Base-by-base conservation (phyloP, 2,329 filamentous ascomycete genomes). In the Botrytis elliptica region DNA sequence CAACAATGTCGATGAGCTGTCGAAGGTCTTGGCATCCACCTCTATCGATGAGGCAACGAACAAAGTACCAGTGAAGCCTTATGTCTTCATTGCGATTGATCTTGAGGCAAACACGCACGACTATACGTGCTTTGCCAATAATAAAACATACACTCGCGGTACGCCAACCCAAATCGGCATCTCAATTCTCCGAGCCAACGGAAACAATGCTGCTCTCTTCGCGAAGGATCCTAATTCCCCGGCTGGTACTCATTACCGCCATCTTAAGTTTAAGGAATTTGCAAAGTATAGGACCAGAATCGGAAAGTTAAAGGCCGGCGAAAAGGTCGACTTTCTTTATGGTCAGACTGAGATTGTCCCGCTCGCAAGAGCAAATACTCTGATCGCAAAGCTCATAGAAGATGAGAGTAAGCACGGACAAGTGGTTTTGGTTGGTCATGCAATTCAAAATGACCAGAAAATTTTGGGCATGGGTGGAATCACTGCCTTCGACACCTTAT, bases 131-230 rank as follows among this genome's bases (percentile, higher is more conserved):
- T 57, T 16, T 18, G 20, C 29, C 0, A 46, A 29, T 2, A 44
- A 44, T 4, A 9, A 29, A 3, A 22, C 12, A 0, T 49, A 36
- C 5, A 25, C 65, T 1, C 33, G 66, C 3, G n/a, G 36, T 3
- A 72, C 42, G 16, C 52, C 63, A 7, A 72, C 71, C 14, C 64
- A 72, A 20, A 59, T 72, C 3, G 71, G 71, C 10, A 60, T 72
- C 0, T 46, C 40, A 2, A 40, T 60, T 12, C 40, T 72, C 9
- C 55, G 49, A 0, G 70, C 46, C 8, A 62, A 36, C 3, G 52
- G 52, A 3, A 16, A 68, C 10, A 69, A 40, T 4, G 42, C 18
- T 9, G 38, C 3, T 0, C 60, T 72, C 14, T 66, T 42, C 4
- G 36, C 62, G 1, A 55, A 9, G 4, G 4, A 66, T 20, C 38